phyloP scores from a whole-genome alignment of 495 filamentous ascomycete genomes.

The Penicillium pancosmium region DNA sequence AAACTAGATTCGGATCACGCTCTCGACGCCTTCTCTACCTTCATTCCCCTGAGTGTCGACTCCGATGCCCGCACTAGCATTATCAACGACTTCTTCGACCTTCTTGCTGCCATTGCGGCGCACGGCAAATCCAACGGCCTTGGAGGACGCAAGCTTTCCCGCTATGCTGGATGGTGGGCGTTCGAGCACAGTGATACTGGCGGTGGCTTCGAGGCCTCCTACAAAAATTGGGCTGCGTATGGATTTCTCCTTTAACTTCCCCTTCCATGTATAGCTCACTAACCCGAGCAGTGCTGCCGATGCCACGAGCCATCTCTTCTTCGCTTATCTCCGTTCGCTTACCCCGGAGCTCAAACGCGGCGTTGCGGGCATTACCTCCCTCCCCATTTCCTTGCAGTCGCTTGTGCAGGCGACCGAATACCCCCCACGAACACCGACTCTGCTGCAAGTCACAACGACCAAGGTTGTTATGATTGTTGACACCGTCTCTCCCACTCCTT shows the following conservation, averaged over 20 bases:
- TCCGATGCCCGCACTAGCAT: conserved; percentile 84
- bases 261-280: conserved; percentile 17
- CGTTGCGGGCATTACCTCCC: conserved; percentile 72
- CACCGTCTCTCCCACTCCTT: conserved; percentile 91
- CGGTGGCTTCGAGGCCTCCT: conserved; percentile 95
- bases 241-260: neutral
- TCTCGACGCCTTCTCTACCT: conserved; percentile 90
- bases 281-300: conserved; percentile 73
- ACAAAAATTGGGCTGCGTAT: conserved; percentile 78
- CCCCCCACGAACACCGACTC: conserved; percentile 76
- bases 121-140: conserved; percentile 93
- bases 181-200: conserved; percentile 84
- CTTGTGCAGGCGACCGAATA: conserved; percentile 93
- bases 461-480: conserved; percentile 97
- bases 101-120: conserved; percentile 77
- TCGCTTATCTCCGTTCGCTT: conserved; percentile 90
- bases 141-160: conserved; percentile 89
- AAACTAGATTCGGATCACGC: conserved; percentile 84
- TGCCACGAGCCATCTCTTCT: conserved; percentile 95
- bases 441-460: conserved; percentile 79
- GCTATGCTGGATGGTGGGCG: conserved; percentile 98
- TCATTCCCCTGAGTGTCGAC: conserved; percentile 92
- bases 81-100: conserved; percentile 95
- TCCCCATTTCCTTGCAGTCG: conserved; percentile 89
- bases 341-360: conserved; percentile 74